Percentiles rank a stretch among this genome's conserved stretches.
Evolutionary conservation across 768 basidiomycete genomes (phyloP).

Genomic region (Pleurotus pulmonarius): DNA sequence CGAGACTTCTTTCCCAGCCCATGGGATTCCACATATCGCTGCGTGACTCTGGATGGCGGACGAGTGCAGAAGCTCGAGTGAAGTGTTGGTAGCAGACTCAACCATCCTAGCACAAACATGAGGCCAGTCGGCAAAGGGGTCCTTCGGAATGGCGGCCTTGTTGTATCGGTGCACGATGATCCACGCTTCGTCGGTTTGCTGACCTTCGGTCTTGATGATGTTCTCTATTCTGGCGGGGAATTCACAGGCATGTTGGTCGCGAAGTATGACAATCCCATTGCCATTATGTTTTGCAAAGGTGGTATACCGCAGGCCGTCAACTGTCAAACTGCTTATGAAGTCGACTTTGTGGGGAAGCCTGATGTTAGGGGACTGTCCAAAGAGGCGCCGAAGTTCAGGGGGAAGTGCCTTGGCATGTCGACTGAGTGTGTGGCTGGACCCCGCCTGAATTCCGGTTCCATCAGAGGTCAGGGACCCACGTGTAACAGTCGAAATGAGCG

Average conservation of each 20-base stretch:
- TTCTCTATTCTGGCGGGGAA: conserved; percentile 7
- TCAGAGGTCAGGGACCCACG: conserved; percentile 3
- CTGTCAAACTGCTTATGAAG: not conserved
- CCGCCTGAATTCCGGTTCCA: not conserved
- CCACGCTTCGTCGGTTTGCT: not conserved
- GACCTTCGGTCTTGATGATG: conserved; percentile 8
- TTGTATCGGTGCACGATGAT: not conserved
- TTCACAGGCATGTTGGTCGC: not conserved
- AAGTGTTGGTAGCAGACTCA: not conserved
- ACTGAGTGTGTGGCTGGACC: not conserved
- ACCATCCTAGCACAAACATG: not conserved
- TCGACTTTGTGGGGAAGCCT: not conserved
- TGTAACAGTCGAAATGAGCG: conserved; percentile 2
- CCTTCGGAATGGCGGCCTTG: not conserved
- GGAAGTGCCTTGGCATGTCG: not conserved
- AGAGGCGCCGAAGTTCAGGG: not conserved
- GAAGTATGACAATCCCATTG: conserved; percentile 13
- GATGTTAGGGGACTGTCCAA: not conserved
- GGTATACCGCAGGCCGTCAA: conserved; percentile 7
- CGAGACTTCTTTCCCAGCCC: not conserved
- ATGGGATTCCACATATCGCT: not conserved
- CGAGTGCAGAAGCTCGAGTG: not conserved
- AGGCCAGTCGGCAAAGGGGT: not conserved
- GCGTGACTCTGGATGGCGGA: not conserved
- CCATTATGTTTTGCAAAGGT: conserved; percentile 12